These are phyloP conservation scores for Grosmannia clavigera DNA, from an alignment of 2,329 filamentous ascomycete species.

Conservation along the genomic window DNA sequence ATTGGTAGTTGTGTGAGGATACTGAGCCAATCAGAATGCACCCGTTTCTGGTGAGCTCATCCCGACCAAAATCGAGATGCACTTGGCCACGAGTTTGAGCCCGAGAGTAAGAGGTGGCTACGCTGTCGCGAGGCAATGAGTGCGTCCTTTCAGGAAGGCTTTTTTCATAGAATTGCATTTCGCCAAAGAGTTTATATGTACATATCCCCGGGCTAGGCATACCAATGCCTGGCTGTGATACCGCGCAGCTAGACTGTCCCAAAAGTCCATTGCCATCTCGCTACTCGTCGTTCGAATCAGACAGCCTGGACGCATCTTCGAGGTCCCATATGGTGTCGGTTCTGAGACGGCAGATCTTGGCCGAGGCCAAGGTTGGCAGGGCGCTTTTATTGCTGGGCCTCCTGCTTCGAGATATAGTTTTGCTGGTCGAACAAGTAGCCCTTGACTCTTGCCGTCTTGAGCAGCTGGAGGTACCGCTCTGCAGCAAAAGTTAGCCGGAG, in stretches of 20 bases:
- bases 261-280: background rate
- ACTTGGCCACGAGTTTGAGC: background rate
- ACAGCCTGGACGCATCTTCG: background rate
- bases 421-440: conserved; percentile 71
- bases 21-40: conserved; percentile 13
- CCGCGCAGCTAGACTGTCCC: background rate
- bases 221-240: background rate
- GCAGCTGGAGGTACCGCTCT: conserved; percentile 70
- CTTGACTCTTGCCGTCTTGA: conserved; percentile 65
- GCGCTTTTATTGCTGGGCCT: conserved; percentile 11
- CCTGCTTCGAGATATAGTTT: conserved; percentile 53
- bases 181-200: background rate
- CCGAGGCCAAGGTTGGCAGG: background rate
- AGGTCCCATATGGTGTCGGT: background rate
- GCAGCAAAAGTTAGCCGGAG: conserved; percentile 4
- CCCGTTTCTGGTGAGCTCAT: conserved; percentile 12
- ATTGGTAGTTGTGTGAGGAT: background rate
- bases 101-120: background rate
- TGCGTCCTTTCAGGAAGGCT: background rate
- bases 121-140: background rate
- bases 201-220: background rate
- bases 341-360: background rate
- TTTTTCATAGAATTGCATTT: background rate
- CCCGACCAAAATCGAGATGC: background rate
- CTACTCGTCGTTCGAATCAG: background rate